Base-by-base conservation (phyloP, 2,329 filamentous ascomycete species). In the Fusarium albidum region DNA sequence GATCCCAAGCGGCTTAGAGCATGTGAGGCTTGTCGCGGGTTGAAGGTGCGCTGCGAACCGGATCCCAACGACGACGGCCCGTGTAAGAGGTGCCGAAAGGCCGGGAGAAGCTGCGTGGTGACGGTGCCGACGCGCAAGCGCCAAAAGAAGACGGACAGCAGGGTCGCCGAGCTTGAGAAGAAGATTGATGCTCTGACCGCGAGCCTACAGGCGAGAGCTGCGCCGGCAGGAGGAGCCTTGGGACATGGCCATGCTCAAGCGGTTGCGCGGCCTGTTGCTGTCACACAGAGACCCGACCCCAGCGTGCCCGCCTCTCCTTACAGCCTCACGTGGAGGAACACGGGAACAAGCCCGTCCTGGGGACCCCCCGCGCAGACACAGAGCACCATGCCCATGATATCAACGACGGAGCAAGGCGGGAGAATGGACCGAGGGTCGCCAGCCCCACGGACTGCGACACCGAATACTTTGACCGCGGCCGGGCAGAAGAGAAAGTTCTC, bases 101-200 rank as follows among this genome's bases (percentile, higher is more conserved):
- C 91, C 3, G 85, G 86, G n/a, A 80, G 92, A 31, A 80, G 80
- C 58, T 96, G 92, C 69, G 77, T 93, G 33, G 87, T 93, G 57
- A 96, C 91, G 1, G 84, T 86, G 58, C 91, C 83, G 12, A 84
- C 80, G 26, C 72, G 91, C 33, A 96, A 96, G 75, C 82, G 92
- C 37, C 91, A 94, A 77, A 96, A 94, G 79, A 96, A 96, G 79
- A 92, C 91, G 47, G 93, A 96, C 71, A 94, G 86, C 61, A 83
- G 92, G 44, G 92, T 97, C 11, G 89, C 92, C 9, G 92, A 96
- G 77, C 80, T 97, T 44, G 92, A 96, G 78, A 92, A 89, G 79
- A 96, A 96, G 77, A 94, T 96, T 59, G 92, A 96, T 77, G 90
- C 89, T 9, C 72, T 96, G 69, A 96, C 91, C 8, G 90, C 91